Percentiles rank a stretch among this genome's conserved stretches.
These are phyloP conservation scores for Trichoderma brevicompactum DNA, from an alignment of 2,329 filamentous ascomycete genomes.

Conservation along the genomic window DNA sequence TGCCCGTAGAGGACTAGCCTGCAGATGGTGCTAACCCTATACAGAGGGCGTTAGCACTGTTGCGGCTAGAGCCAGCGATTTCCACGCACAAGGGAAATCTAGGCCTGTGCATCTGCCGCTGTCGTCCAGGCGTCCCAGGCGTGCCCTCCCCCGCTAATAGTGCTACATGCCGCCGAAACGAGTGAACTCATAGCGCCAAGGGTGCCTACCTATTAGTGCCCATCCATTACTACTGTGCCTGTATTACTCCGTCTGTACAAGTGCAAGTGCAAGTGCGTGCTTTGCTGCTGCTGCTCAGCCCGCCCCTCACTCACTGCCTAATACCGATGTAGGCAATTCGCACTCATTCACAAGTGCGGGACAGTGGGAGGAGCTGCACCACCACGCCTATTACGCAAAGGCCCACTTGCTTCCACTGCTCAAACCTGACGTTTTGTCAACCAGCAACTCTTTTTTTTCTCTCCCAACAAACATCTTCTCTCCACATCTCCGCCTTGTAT, in stretches of 20 bases:
- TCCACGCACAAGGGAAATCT: neutral
- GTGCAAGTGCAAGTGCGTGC: neutral
- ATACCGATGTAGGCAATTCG: slow-evolving; percentile 16
- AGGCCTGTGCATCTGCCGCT: slow-evolving; percentile 23
- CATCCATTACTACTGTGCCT: neutral
- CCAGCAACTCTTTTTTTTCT: slow-evolving; percentile 32
- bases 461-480: slow-evolving; percentile 32
- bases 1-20: slow-evolving; percentile 6
- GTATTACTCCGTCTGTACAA: neutral
- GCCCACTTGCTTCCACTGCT: slow-evolving; percentile 42
- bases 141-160: slow-evolving; percentile 12
- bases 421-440: slow-evolving; percentile 45
- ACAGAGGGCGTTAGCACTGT: neutral
- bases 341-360: slow-evolving; percentile 27
- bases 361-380: slow-evolving; percentile 30
- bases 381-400: slow-evolving; percentile 46
- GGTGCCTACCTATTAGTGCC: neutral
- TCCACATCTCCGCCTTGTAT: slow-evolving; percentile 26
- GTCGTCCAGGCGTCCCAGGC: slow-evolving; percentile 1
- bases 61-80: slow-evolving; percentile 10
- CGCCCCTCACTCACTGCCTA: slow-evolving; percentile 19
- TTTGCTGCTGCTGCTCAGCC: slow-evolving; percentile 16
- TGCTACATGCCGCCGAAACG: neutral
- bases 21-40: neutral
- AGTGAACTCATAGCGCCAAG: slow-evolving; percentile 2